Evolutionary conservation across 2,329 filamentous ascomycete species (phyloP), one percentile per base, ranked within the genome.

Genomic region (Arthrobotrys megalospora): DNA sequence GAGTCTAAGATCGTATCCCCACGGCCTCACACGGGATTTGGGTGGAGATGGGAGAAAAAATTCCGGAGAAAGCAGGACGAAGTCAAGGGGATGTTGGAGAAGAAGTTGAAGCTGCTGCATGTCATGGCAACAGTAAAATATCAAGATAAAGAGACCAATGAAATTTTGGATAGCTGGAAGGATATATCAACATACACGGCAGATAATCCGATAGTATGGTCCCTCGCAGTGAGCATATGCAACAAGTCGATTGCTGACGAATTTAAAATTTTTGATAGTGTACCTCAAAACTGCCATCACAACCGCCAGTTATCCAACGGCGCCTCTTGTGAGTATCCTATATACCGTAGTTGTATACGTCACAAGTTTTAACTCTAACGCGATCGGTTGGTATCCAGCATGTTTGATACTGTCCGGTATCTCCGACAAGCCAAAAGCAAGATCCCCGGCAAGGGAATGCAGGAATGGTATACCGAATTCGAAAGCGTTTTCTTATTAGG

Each of bases 391-490:
- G 3, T 34, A 38, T 41, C 24, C 28, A 78, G 75, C 16, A 66
- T 78, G 53, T 78, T 78, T 48, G 75, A 78, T 45, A 78, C 75
- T 1, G 53, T 78, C 6, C 50, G 75, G n/a, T 78, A 78, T 62
- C 52, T 72, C 10, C 62, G 62, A n/a, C 28, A 68, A 8, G 66
- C 70, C 12, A 78, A 68, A 52, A 58, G 45, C 6, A 48, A 16
- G 11, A 43, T 68, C 0, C 50, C 67, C 0, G 67, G 62, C 1
- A 72, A 72, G 16, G 28, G 75, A 28, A 78, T 78, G 67, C 32
- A 47, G 58, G 67, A 72, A 63, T 78, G 75, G 75, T 68, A 53
- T 45, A 50, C 43, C 4, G 75, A 78, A 43, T 78, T 78, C 36
- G 75, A 78, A 24, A 78, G 50, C 14, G 43, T 78, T 4, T 63